A percentile compares a stretch with the other conserved stretches of the same genome.
phyloP scores from a whole-genome alignment of 176 grass and related monocot genomes.

The Typha latifolia region DNA sequence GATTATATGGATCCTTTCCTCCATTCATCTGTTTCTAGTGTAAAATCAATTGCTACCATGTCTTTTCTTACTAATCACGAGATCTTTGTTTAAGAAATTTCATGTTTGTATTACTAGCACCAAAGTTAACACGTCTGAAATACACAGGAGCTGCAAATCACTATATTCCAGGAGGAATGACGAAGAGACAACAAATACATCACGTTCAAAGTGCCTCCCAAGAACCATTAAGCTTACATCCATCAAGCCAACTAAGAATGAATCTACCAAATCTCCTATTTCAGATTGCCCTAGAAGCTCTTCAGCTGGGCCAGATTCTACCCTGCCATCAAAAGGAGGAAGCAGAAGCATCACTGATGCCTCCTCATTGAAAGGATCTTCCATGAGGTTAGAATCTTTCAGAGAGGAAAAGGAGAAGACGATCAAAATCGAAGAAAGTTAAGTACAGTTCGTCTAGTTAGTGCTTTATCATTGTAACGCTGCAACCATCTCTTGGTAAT shows the following conservation, averaged over 20 bases:
- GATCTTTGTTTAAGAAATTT: no score
- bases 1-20: no score
- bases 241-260: background rate
- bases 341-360: constrained; percentile 37
- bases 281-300: constrained; percentile 66
- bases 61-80: no score
- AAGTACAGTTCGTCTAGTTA: constrained; percentile 26
- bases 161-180: constrained; percentile 29
- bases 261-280: constrained; percentile 37
- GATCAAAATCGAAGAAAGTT: constrained; percentile 89
- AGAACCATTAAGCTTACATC: constrained; percentile 38
- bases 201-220: constrained; percentile 51
- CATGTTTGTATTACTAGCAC: no score
- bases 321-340: constrained; percentile 24
- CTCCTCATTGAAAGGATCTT: background rate
- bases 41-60: no score
- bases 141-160: constrained; percentile 27
- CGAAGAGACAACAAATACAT: constrained; percentile 29
- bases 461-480: no score
- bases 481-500: constrained; percentile 31
- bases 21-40: no score
- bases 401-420: constrained; percentile 68
- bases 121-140: background rate
- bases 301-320: constrained; percentile 27
- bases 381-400: constrained; percentile 38